Conservation (phyloP, 306 rosid genomes). For the Citrullus mucosospermus region DNA sequence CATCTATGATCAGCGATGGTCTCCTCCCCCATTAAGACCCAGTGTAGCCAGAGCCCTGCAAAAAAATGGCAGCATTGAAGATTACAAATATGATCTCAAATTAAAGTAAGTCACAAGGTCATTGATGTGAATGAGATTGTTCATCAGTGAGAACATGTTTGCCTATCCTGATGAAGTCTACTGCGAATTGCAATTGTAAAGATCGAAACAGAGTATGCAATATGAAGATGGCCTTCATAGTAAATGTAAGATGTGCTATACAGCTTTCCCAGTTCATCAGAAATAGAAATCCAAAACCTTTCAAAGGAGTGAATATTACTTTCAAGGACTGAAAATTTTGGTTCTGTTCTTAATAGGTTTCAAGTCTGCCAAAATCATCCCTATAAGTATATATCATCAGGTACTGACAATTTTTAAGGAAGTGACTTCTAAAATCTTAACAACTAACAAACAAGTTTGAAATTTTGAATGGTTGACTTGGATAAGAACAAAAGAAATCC, state of each 20-base stretch:
- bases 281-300: background rate
- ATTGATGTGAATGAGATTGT: background rate
- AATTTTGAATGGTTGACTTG: background rate
- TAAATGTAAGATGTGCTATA: background rate
- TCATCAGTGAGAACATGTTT: background rate
- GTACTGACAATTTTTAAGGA: background rate
- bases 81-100: background rate
- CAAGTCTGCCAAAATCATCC: background rate
- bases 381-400: background rate
- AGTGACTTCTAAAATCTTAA: background rate
- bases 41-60: slow-evolving; percentile 44
- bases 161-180: background rate
- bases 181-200: background rate
- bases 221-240: background rate
- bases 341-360: background rate
- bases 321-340: background rate
- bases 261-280: background rate
- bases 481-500: background rate
- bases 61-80: slow-evolving; percentile 9
- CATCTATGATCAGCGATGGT: slow-evolving; percentile 34
- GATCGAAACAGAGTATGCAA: background rate
- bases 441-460: background rate
- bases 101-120: background rate
- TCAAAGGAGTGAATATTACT: background rate
- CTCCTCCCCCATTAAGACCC: slow-evolving; percentile 40